Conservation (phyloP, 2,329 filamentous ascomycete species). For the Monosporascus ibericus region DNA sequence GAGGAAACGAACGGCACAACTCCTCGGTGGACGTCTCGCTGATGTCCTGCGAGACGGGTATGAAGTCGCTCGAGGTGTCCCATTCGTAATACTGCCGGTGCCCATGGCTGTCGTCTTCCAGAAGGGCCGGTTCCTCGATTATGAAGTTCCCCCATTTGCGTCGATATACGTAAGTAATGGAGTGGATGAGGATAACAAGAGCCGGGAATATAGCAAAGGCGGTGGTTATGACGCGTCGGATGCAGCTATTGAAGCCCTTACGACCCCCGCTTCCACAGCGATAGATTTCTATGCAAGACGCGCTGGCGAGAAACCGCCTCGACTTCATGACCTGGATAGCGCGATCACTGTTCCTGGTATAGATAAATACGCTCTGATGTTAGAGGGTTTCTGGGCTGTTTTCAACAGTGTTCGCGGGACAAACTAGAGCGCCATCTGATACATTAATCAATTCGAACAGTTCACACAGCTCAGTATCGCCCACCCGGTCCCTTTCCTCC, state of each 20-base stretch:
- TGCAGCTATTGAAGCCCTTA: background rate
- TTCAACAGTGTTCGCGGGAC: no score
- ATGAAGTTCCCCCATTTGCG: background rate
- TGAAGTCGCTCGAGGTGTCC: constrained; percentile 21
- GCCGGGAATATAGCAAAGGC: background rate
- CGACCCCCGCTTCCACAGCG: background rate
- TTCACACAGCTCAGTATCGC: no score
- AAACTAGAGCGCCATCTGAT: no score
- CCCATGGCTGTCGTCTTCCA: constrained; percentile 2
- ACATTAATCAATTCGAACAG: no score
- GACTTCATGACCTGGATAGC: no score
- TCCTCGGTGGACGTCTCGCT: constrained; percentile 10
- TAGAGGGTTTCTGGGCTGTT: no score
- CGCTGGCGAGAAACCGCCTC: no score
- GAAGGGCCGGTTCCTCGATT: background rate
- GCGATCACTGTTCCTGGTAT: no score
- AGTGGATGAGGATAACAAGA: background rate
- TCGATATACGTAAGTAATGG: background rate
- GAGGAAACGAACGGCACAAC: constrained; percentile 22
- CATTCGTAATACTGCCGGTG: constrained; percentile 12
- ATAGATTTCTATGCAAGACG: no score
- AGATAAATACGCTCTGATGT: no score
- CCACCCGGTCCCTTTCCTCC: no score
- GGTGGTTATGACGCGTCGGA: background rate
- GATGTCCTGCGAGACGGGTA: constrained; percentile 14